Base-by-base conservation (phyloP, 495 filamentous ascomycete species). In the Evansstolkia leycettana region DNA sequence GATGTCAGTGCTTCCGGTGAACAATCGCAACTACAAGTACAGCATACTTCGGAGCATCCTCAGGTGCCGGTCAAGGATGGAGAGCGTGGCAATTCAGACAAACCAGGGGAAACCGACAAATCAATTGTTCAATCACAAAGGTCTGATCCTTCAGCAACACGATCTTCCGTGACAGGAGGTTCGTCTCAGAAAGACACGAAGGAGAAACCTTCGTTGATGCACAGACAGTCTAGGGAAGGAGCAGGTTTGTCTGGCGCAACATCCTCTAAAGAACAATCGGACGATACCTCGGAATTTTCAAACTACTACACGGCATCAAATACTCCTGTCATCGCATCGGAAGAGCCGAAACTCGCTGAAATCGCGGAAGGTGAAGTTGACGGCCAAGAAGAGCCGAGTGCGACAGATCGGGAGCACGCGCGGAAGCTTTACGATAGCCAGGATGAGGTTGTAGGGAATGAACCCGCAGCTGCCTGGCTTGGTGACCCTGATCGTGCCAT, bases 391-490 rank as follows among this genome's bases (percentile, higher is more conserved):
- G 41, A 51, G 19, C 67, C 73, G 3, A 79, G 69, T 0, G 66
- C 69, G 23, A 38, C 46, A 19, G 82, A 88, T 34, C 65, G 71
- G 13, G 75, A 80, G 41, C 75, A 78, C 45, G 90, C 90, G 0
- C 72, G 75, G 44, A 80, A 76, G 52, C 79, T 98, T 3, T 98
- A 72, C 48, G 76, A 87, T 24, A 85, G 84, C n/a, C 78, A 85
- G 40, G 85, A 93, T 45, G 72, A 80, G 38, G 76, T 83, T 36
- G 77, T 87, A 15, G 65, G 64, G 3, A 86, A 82, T 50, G 76
- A 80, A 11, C 73, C 77, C 41, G 84, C 87, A 29, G 84, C 89
- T 12, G 76, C 84, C 29, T 93, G 86, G 83, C 76, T 99, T 48
- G 92, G 90, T 43, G 79, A 78, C 17, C 60, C 70, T 10, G 67